Evolutionary conservation across 805 yeast species (phyloP), one percentile per base, ranked within the genome.

Genomic region (Teunomyces stri): DNA sequence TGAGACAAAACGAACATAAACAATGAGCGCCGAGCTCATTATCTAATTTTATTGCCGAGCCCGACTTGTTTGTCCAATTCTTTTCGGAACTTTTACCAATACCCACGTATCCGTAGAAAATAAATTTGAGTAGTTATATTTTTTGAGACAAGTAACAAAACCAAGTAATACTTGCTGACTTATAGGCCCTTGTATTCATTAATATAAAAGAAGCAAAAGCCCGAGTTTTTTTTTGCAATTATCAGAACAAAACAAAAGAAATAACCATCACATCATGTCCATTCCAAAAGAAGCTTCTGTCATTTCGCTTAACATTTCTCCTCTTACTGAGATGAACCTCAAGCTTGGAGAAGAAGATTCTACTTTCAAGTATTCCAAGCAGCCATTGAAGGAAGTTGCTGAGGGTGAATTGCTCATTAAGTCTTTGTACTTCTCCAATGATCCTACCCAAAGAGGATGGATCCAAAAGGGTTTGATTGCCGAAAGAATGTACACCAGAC

Each of bases 361-460:
- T 45, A 69, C 72, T 36, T 69, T 69, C 54, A 59, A 62, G 49
- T 34, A 62, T 29, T 58, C 47, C 27, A 50, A 56, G 21, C 35
- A 46, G 21, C 49, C 54, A 12, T 41, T 53, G 42, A 41, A 49
- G 16, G 47, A 44, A 3, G 47, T 67, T 31, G 45, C 52, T 27
- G 64, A 58, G 6, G 66, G 61, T 21, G 60, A 66, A 48, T 48
- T 66, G 21, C 56, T 59, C 34, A 59, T 66, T 43, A 65, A 64
- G 52, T 45, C 50, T 30, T 37, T 66, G 47, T 57, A 56, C 45
- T 52, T 68, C 38, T 67, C 72, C 44, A 68, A 69, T 52, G 74
- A 69, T 51, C 70, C 73, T 16, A 53, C 64, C 12, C 71, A 66
- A 51, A 60, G 72, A 57, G 56, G 54, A n/a, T 66, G 70, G 70